These are phyloP conservation scores for Abelmoschus esculentus DNA, from an alignment of 345 rosid species.

Conservation along the genomic window DNA sequence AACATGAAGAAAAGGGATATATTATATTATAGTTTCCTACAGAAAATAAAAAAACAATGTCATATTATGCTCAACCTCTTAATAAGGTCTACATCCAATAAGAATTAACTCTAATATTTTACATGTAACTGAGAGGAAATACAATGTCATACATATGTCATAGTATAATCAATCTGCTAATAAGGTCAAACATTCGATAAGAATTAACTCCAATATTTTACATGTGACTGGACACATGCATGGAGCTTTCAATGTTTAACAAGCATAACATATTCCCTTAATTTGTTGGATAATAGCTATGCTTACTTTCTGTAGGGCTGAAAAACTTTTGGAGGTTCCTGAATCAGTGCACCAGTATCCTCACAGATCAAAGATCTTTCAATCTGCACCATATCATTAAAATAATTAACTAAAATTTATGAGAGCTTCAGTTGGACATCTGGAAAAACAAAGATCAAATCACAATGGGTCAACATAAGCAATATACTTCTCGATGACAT, in stretches of 20 bases:
- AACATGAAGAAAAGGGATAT: not conserved
- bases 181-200: not conserved
- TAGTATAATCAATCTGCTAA: not conserved
- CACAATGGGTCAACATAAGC: not conserved
- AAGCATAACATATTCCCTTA: not conserved
- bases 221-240: not conserved
- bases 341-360: slow-evolving; percentile 87
- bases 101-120: slow-evolving; percentile 1
- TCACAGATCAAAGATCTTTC: slow-evolving; percentile 87
- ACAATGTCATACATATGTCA: not conserved
- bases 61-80: not conserved
- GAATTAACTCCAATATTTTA: not conserved
- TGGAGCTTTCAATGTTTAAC: not conserved
- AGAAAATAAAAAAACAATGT: not conserved
- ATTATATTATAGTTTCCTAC: not conserved
- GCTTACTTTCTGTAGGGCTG: slow-evolving; percentile 64
- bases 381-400: slow-evolving; percentile 37
- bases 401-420: not conserved
- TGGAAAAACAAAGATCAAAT: not conserved
- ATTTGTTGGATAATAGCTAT: slow-evolving; percentile 1
- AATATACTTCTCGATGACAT: not conserved
- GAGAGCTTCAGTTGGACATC: not conserved
- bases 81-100: not conserved
- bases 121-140: not conserved
- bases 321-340: slow-evolving; percentile 50